Evolutionary conservation across 768 basidiomycete genomes (phyloP), one percentile per base, ranked within the genome.

Genomic region (Auricularia cornea): DNA sequence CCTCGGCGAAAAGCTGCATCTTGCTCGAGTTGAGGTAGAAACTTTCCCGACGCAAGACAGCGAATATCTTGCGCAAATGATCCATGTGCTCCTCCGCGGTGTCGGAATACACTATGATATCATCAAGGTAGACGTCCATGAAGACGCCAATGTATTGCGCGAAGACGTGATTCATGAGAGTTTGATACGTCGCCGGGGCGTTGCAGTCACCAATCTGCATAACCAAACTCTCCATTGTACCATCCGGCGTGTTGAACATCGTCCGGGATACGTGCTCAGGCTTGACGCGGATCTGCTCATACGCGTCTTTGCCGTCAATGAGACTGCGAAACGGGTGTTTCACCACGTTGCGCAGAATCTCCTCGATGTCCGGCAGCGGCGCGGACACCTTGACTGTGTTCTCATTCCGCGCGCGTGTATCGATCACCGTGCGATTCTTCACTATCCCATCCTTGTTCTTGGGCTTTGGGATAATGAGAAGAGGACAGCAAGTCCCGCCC

Each of bases 81-180:
- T 65, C 40, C 1, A 65, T 40, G 35, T 80, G 79, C 59, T 79
- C 74, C 3, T 74, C 75, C 0, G 76, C 20, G 0, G 68, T 64
- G 0, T 77, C 11, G 0, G 78, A 82, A 63, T 63, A 68, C 20
- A 70, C 59, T 2, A 67, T 62, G 29, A 68, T 65, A 41, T 68
- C 65, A 29, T 67, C 66, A 35, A 67, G 62, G 62, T 70, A 71
- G 1, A 66, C 65, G 18, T 70, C 65, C 26, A 71, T 59, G 52
- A 66, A 70, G 3, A 64, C 60, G 3, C 70, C 69, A 20, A 70
- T 63, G 30, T 65, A 63, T 3, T 41, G 26, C 5, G 33, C 33
- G 57, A 71, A 70, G 14, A 70, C 65, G 52, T 67, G 59, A 30
- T 66, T 66, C 60, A 65, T 63, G 0, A 69, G 64, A 0, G 61